Percentiles rank a stretch among this genome's conserved stretches.
Evolutionary conservation across 768 basidiomycete genomes (phyloP).

Genomic region (Rhizopogon vulgaris): DNA sequence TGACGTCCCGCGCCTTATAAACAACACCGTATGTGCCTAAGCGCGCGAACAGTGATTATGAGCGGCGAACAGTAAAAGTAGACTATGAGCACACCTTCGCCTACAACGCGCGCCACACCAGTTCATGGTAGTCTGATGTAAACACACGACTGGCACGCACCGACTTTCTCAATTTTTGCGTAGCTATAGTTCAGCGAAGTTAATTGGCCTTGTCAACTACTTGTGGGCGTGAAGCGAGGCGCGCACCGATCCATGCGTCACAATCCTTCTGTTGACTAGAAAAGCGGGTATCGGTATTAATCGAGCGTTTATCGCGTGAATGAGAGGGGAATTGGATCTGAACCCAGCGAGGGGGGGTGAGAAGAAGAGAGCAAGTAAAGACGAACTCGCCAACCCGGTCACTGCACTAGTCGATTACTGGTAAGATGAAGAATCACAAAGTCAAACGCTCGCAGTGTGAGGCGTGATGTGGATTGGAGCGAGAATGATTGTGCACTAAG

Average conservation of each 20-base stretch:
- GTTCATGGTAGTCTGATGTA: constrained; percentile 8
- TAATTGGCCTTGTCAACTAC: constrained; percentile 12
- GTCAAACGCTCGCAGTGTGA: constrained; percentile 2
- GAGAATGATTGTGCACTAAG: constrained; percentile 1
- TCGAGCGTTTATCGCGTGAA: neutral
- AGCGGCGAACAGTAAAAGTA: constrained; percentile 4
- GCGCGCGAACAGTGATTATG: constrained; percentile 1
- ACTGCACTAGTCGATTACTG: neutral
- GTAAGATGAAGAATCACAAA: constrained; percentile 10
- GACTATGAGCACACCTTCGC: constrained; percentile 32
- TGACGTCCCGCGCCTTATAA: constrained; percentile 88
- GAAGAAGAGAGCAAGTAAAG: constrained; percentile 2
- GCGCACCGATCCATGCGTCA: constrained; percentile 30
- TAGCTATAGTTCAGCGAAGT: constrained; percentile 53
- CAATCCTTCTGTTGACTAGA: neutral
- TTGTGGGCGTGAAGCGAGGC: neutral
- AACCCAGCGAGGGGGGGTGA: neutral
- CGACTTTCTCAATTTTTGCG: constrained; percentile 96
- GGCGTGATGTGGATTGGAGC: constrained; percentile 1
- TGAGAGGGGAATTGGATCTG: neutral
- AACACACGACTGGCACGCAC: constrained; percentile 47
- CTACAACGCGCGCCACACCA: constrained; percentile 22
- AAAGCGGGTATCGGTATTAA: constrained; percentile 2
- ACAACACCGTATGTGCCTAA: constrained; percentile 97
- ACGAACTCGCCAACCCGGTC: constrained; percentile 7